Percentiles rank a stretch among this genome's conserved stretches.
Evolutionary conservation across 306 rosid species (phyloP).

Genomic region (Gynostemma pentaphyllum): DNA sequence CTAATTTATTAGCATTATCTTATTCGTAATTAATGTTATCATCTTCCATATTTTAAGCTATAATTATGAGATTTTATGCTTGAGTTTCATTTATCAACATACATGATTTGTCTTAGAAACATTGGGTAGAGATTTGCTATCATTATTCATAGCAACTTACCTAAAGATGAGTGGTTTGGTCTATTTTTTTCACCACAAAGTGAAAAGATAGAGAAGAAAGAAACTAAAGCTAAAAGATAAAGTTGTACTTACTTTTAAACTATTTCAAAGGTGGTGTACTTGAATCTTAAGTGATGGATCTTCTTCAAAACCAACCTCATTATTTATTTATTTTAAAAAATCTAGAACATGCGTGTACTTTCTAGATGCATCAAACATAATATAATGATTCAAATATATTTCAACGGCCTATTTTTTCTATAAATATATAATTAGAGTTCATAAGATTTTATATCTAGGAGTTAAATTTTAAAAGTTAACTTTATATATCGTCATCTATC

Average conservation of each 20-base stretch:
- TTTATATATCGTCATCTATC: no score
- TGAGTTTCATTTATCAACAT: not conserved
- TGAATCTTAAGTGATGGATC: not conserved
- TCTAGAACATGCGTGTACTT: no score
- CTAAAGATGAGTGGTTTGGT: not conserved
- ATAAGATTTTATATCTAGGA: no score
- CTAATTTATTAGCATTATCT: slow-evolving; percentile 3
- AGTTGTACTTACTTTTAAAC: not conserved
- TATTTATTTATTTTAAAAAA: no score
- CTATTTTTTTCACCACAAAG: slow-evolving; percentile 5
- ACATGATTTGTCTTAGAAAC: not conserved
- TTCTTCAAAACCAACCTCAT: no score
- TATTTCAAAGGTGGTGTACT: not conserved
- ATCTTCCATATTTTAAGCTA: not conserved
- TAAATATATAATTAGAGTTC: no score
- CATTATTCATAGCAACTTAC: not conserved
- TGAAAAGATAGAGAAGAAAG: not conserved
- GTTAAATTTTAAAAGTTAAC: no score
- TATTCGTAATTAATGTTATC: slow-evolving; percentile 3
- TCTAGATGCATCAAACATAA: not conserved
- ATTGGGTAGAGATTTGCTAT: slow-evolving; percentile 1
- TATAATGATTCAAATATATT: not conserved
- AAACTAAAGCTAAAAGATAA: not conserved
- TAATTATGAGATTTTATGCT: not conserved
- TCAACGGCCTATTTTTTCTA: not conserved